These are phyloP conservation scores for Penicillium sp. DNA, from an alignment of 2,329 filamentous ascomycete genomes.

Conservation along the genomic window DNA sequence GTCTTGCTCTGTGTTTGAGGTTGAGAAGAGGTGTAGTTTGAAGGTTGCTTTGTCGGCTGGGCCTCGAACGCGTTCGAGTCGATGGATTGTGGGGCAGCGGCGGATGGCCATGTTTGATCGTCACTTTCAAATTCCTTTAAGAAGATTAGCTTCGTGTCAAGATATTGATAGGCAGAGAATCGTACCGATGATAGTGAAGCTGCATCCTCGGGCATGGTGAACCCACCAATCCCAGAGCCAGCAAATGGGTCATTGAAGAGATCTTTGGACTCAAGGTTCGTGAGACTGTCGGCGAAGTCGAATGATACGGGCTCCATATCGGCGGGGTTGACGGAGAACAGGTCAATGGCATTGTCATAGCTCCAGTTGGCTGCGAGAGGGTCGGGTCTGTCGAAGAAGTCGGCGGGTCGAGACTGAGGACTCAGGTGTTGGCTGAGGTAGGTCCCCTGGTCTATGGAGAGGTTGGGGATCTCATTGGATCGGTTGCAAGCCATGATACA, in stretches of 20 bases:
- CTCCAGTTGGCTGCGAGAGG: conserved; percentile 31
- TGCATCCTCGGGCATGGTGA: conserved; percentile 28
- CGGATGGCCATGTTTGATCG: conserved; percentile 27
- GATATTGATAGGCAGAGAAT: background rate
- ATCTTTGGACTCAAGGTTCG: conserved; percentile 25
- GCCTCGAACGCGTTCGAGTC: conserved; percentile 13
- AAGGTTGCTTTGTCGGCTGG: background rate
- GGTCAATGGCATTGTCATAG: conserved; percentile 30
- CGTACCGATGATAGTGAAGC: conserved; percentile 23
- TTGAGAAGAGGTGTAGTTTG: conserved; percentile 6
- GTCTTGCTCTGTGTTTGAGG: conserved; percentile 7
- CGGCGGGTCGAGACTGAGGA: conserved; percentile 12
- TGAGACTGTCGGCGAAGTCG: conserved; percentile 26
- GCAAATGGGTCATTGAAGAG: conserved; percentile 26
- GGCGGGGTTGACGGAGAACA: conserved; percentile 27
- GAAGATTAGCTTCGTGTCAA: background rate
- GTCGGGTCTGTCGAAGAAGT: conserved; percentile 22
- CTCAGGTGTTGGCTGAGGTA: conserved; percentile 19
- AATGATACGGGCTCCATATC: conserved; percentile 26
- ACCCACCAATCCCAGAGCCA: conserved; percentile 26
- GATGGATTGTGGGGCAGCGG: conserved; percentile 16
- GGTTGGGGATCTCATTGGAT: conserved; percentile 12
- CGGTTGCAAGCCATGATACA: conserved; percentile 16
- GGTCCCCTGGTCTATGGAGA: conserved; percentile 14
- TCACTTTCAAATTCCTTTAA: conserved; percentile 29